A percentile compares a stretch with the other conserved stretches of the same genome.
These are phyloP conservation scores for Betula pendula DNA, from an alignment of 306 rosid genomes.

Conservation along the genomic window DNA sequence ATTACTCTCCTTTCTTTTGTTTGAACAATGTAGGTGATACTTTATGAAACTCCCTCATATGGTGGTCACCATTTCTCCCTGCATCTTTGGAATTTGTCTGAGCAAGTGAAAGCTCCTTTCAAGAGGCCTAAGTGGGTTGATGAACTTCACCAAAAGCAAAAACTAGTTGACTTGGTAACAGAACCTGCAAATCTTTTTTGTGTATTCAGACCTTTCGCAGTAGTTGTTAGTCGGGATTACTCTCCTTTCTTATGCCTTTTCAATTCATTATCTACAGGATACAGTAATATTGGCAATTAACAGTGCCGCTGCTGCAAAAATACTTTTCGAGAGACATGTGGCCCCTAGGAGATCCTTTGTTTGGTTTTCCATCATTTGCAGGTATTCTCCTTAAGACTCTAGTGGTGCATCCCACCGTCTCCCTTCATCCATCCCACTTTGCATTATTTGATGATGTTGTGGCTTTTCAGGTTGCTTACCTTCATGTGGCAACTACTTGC, in stretches of 20 bases:
- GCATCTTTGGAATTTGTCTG: slow-evolving; percentile 40
- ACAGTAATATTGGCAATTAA: slow-evolving; percentile 75
- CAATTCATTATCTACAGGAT: slow-evolving; percentile 49
- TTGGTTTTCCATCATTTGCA: slow-evolving; percentile 35
- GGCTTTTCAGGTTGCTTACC: slow-evolving; percentile 60
- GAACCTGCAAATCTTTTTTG: slow-evolving; percentile 33
- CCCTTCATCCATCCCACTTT: neutral
- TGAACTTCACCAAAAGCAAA: slow-evolving; percentile 60
- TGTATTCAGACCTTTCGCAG: slow-evolving; percentile 21
- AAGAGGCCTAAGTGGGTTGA: slow-evolving; percentile 81
- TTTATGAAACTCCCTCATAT: slow-evolving; percentile 71
- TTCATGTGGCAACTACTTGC: slow-evolving; percentile 61
- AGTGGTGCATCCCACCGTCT: slow-evolving; percentile 2
- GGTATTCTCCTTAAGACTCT: slow-evolving; percentile 41
- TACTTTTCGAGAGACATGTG: slow-evolving; percentile 41
- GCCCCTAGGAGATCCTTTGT: slow-evolving; percentile 45
- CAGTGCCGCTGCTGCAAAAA: slow-evolving; percentile 60
- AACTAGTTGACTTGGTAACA: slow-evolving; percentile 66
- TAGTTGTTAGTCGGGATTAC: too few species aligned
- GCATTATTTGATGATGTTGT: slow-evolving; percentile 35
- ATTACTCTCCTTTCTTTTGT: slow-evolving; percentile 31
- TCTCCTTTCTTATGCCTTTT: too few species aligned
- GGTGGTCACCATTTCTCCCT: slow-evolving; percentile 77
- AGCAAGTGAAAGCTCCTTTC: slow-evolving; percentile 43
- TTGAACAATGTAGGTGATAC: slow-evolving; percentile 56